Evolutionary conservation across 164 flowering plant species (phyloP), one percentile per base, ranked within the genome.

Genomic region (Vitis amurensis): DNA sequence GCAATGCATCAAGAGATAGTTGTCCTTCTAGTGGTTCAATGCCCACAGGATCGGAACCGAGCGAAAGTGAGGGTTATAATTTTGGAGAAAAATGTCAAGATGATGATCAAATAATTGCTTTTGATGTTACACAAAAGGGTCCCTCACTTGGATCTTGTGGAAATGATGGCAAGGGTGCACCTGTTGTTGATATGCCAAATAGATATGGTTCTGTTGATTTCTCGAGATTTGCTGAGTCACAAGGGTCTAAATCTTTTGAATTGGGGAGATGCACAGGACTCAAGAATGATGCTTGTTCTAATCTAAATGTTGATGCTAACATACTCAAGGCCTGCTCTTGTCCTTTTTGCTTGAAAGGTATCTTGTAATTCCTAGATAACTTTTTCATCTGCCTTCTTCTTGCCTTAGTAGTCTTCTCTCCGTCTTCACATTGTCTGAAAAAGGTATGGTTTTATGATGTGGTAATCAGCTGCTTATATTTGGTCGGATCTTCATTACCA

Each of bases 401-500:
- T 71, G 6, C 5, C 19, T 4, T 60, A 64, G 53, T 58, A 62
- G 4, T 6, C 53, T 12, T 71, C 57, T 30, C 12, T 3, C 7
- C 12, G 66, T 61, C 27, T 23, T 23, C 27, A 23, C 27, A 23
- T 23, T 23, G 27, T 23, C 27, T 68, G 47, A 61, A n/a, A 49
- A 17, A 55, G n/a, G 16, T 44, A 19, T 49, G 30, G 9, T 66
- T 67, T 56, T 65, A 61, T 62, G 30, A 71, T 71, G 15, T 81
- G 72, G 13, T 60, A 16, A 56, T 69, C 88, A 94, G 99, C 97
- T 84, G 87, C 88, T 68, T 84, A 83, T 74, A 85, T 92, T 17
- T 91, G 87, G 97, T 82, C 94, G 17, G 97, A 94, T 80, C 91
- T 92, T 55, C 88, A 92, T 68, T 91, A 85, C 78, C 94, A 91